phyloP scores from a whole-genome alignment of 2,329 filamentous ascomycete species.

The Bipolaris zeicola region DNA sequence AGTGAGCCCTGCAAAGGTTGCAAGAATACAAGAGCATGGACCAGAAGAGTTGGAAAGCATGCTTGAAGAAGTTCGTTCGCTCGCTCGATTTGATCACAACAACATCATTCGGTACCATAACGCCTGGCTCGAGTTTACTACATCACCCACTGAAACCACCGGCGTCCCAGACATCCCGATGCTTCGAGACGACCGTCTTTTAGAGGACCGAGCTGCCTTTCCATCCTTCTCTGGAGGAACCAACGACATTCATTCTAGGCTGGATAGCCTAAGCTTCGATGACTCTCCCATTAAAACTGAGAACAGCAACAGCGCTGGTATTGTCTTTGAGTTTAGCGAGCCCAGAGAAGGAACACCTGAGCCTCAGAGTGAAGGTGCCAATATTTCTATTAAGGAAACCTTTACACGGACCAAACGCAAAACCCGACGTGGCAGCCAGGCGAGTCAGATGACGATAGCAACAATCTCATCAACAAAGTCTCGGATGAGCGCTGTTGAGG shows the following conservation, averaged over 20 bases:
- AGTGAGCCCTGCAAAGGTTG: slow-evolving; percentile 59
- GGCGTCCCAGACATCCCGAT: slow-evolving; percentile 10
- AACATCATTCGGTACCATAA: slow-evolving; percentile 71
- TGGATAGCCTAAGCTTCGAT: slow-evolving; percentile 26
- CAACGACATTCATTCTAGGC: slow-evolving; percentile 17
- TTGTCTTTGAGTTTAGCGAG: slow-evolving; percentile 42
- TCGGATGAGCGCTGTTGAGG: slow-evolving; percentile 47
- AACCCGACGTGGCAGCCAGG: slow-evolving; percentile 39
- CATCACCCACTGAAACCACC: slow-evolving; percentile 19
- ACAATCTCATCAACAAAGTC: slow-evolving; percentile 51
- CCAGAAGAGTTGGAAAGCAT: slow-evolving; percentile 61
- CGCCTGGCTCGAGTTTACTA: slow-evolving; percentile 64
- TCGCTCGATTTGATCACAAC: slow-evolving; percentile 66
- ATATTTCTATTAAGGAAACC: slow-evolving; percentile 28
- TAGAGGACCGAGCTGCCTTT: slow-evolving; percentile 28
- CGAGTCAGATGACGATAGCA: slow-evolving; percentile 47
- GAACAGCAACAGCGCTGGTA: slow-evolving; percentile 25
- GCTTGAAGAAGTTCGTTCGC: slow-evolving; percentile 64
- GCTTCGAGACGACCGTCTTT: slow-evolving; percentile 28
- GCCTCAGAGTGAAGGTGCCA: slow-evolving; percentile 11
- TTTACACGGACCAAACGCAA: slow-evolving; percentile 40
- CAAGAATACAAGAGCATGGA: slow-evolving; percentile 58
- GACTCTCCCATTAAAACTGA: slow-evolving; percentile 20
- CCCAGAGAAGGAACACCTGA: slow-evolving; percentile 19
- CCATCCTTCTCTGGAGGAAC: slow-evolving; percentile 17